phyloP scores from a whole-genome alignment of 345 rosid species.

The Pugionium dolabratum region DNA sequence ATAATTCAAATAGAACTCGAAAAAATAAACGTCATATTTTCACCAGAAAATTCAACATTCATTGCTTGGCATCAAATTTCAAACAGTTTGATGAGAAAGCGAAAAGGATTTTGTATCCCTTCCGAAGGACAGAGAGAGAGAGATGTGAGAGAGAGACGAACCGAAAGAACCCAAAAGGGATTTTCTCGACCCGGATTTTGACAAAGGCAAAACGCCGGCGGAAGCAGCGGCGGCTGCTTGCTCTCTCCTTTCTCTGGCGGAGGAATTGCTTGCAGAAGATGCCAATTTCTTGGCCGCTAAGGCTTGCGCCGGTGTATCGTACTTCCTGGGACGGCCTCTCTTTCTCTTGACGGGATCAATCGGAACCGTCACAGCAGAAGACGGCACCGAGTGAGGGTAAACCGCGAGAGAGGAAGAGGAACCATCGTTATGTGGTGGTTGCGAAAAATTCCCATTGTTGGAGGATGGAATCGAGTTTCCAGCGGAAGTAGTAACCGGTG shows the following conservation, averaged over 20 bases:
- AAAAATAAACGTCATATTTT: not conserved
- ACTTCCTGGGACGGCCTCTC: conserved; percentile 96
- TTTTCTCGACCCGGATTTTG: conserved; percentile 46
- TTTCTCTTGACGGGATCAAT: conserved; percentile 67
- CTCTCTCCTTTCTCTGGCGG: conserved; percentile 50
- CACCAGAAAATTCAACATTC: not conserved
- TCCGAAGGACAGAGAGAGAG: too few species aligned
- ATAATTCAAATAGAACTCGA: not conserved
- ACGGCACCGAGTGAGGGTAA: conserved; percentile 65
- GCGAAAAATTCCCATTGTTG: conserved; percentile 60
- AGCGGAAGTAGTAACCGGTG: conserved; percentile 38
- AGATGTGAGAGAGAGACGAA: conserved; percentile 30
- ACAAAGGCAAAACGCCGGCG: conserved; percentile 28
- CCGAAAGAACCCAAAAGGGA: conserved; percentile 46
- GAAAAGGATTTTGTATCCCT: conserved; percentile 21
- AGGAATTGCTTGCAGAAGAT: conserved; percentile 44
- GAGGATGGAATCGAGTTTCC: conserved; percentile 43
- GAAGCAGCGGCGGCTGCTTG: conserved; percentile 39
- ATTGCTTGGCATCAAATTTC: conserved; percentile 4
- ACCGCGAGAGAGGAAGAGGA: conserved; percentile 41
- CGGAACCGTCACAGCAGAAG: conserved; percentile 62
- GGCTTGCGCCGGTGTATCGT: conserved; percentile 91
- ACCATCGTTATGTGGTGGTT: conserved; percentile 46
- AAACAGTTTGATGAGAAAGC: not conserved
- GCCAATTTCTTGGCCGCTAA: conserved; percentile 86